phyloP scores from a whole-genome alignment of 1,284 basidiomycete species.

The Fomitiporia mediterranea region DNA sequence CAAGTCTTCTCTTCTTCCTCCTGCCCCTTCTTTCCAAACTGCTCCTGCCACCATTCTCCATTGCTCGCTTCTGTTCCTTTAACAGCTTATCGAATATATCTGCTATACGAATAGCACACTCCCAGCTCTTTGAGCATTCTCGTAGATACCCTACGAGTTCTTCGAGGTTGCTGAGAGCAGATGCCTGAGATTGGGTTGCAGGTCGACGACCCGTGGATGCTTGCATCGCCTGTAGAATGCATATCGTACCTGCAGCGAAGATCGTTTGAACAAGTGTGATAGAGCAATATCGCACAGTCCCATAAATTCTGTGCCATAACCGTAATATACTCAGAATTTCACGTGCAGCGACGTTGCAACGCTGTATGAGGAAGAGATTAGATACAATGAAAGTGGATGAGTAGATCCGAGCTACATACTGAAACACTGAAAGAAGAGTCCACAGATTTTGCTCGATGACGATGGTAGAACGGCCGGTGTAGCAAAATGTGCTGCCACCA shows the following conservation, averaged over 20 bases:
- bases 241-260: constrained; percentile 64
- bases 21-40: background rate
- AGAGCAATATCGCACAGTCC: constrained; percentile 52
- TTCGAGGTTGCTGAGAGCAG: constrained; percentile 22
- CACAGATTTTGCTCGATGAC: constrained; percentile 36
- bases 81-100: constrained; percentile 32
- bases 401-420: constrained; percentile 29
- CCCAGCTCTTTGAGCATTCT: constrained; percentile 25
- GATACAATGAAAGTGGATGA: background rate
- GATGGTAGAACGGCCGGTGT: constrained; percentile 60
- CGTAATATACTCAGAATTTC: constrained; percentile 57
- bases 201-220: constrained; percentile 12
- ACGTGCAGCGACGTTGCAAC: constrained; percentile 60
- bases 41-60: background rate
- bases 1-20: constrained; percentile 4
- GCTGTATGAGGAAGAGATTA: constrained; percentile 29
- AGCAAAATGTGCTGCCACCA: constrained; percentile 64
- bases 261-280: constrained; percentile 60
- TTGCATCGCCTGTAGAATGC: constrained; percentile 41
- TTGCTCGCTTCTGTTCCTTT: constrained; percentile 7
- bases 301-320: constrained; percentile 52
- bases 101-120: constrained; percentile 24
- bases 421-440: constrained; percentile 48
- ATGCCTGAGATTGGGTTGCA: constrained; percentile 8
- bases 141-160: constrained; percentile 23